phyloP scores from a whole-genome alignment of 179 eudicot genomes.

The Silene noctiflora region DNA sequence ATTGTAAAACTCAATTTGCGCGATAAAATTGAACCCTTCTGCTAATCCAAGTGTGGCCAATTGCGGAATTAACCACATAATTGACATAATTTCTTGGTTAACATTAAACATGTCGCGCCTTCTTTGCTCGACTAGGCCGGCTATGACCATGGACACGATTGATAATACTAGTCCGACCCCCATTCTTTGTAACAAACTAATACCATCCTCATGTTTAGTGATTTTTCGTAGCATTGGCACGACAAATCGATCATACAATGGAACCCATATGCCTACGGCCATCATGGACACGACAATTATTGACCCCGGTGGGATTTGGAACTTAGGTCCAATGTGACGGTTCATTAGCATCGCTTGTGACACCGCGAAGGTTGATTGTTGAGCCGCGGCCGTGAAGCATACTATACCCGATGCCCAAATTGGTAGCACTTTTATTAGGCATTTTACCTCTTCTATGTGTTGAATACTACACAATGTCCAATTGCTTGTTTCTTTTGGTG shows the following conservation, averaged over 20 bases:
- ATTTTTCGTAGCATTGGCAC: conserved; percentile 47
- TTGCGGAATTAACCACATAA: conserved; percentile 62
- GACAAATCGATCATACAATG: conserved; percentile 52
- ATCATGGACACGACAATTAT: conserved; percentile 43
- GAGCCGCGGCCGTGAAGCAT: conserved; percentile 45
- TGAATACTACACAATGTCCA: conserved; percentile 58
- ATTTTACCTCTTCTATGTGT: conserved; percentile 64
- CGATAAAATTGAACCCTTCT: conserved; percentile 60
- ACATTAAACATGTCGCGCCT: conserved; percentile 38
- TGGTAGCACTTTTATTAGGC: conserved; percentile 49
- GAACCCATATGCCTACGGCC: conserved; percentile 45
- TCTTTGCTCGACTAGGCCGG: conserved; percentile 52
- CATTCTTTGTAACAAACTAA: conserved; percentile 58
- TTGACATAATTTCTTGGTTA: conserved; percentile 31
- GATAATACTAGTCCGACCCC: conserved; percentile 53
- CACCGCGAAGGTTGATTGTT: conserved; percentile 54
- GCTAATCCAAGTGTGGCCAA: conserved; percentile 45
- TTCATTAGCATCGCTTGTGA: conserved; percentile 59
- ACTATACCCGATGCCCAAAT: conserved; percentile 65
- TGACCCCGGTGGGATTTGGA: conserved; percentile 57
- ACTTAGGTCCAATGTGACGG: conserved; percentile 44
- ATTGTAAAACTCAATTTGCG: conserved; percentile 63
- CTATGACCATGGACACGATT: conserved; percentile 47
- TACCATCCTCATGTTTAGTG: conserved; percentile 50
- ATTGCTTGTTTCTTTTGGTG: conserved; percentile 26